These are phyloP conservation scores for Erysimum pusillum DNA, from an alignment of 441 rosid species.

Conservation along the genomic window DNA sequence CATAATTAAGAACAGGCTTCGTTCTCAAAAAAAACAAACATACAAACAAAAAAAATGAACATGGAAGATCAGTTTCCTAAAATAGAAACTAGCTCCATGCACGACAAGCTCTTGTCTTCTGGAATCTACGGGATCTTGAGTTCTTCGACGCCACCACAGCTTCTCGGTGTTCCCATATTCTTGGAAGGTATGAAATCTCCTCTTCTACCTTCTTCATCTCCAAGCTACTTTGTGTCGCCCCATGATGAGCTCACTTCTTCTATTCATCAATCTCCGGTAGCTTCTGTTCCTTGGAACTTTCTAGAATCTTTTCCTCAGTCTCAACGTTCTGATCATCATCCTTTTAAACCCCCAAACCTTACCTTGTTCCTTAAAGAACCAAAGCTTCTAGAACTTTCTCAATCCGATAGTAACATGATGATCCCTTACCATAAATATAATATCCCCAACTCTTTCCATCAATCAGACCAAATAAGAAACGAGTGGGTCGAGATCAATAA, in stretches of 20 bases:
- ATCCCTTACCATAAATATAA: slow-evolving; percentile 30
- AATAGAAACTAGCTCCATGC: slow-evolving; percentile 59
- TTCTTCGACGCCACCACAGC: slow-evolving; percentile 46
- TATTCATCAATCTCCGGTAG: slow-evolving; percentile 38
- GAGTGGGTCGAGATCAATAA: slow-evolving; percentile 63
- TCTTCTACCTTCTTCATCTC: slow-evolving; percentile 45
- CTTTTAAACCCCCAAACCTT: slow-evolving; percentile 60
- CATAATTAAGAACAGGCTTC: slow-evolving; percentile 24
- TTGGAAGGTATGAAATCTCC: slow-evolving; percentile 55
- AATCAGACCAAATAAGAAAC: slow-evolving; percentile 28
- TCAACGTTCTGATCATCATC: slow-evolving; percentile 54
- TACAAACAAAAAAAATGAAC: slow-evolving; percentile 28
- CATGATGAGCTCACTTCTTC: slow-evolving; percentile 37
- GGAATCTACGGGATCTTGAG: slow-evolving; percentile 51
- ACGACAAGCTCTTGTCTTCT: slow-evolving; percentile 56
- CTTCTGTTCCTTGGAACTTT: slow-evolving; percentile 65
- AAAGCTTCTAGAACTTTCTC: slow-evolving; percentile 43
- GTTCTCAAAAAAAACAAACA: slow-evolving; percentile 33
- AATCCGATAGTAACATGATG: slow-evolving; percentile 31
- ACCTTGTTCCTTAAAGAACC: slow-evolving; percentile 71
- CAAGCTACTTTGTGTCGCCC: slow-evolving; percentile 43
- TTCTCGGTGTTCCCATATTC: slow-evolving; percentile 53
- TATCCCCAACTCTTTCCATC: slow-evolving; percentile 31
- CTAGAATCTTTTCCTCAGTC: slow-evolving; percentile 60
- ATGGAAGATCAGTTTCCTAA: slow-evolving; percentile 66